These are phyloP conservation scores for Daedaleopsis sinensis DNA, from an alignment of 768 basidiomycete genomes.

Conservation along the genomic window DNA sequence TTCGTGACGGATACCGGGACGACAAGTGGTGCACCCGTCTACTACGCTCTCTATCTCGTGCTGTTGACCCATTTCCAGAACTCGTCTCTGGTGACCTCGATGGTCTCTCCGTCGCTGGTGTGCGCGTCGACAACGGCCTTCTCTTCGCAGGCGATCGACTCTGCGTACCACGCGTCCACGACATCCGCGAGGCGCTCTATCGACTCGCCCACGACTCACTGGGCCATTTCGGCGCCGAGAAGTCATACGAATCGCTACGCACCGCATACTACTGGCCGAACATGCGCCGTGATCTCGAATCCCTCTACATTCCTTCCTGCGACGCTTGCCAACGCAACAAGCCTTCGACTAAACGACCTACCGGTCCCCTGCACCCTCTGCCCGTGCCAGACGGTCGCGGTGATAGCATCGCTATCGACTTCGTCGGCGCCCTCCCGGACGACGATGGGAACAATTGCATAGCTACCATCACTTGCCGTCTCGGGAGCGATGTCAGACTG, in stretches of 20 bases:
- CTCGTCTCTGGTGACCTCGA: too few relatives aligned
- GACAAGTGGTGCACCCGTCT: too few relatives aligned
- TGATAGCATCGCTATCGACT: conserved; percentile 32
- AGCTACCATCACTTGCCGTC: conserved; percentile 28
- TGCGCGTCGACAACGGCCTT: conserved; percentile 13
- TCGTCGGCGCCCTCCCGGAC: conserved; percentile 34
- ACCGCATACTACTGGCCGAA: conserved; percentile 26
- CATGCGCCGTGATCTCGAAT: conserved; percentile 36
- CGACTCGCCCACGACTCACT: not conserved
- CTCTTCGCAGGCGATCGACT: conserved; percentile 24
- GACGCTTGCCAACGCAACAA: not conserved
- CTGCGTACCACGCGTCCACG: conserved; percentile 20
- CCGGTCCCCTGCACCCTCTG: conserved; percentile 30
- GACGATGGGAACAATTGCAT: conserved; percentile 30
- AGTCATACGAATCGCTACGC: conserved; percentile 22
- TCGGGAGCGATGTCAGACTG: conserved; percentile 17
- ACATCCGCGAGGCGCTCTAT: conserved; percentile 20
- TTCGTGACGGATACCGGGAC: too few relatives aligned
- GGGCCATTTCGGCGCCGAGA: conserved; percentile 27
- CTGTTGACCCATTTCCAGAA: too few relatives aligned
- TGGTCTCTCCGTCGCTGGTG: not conserved
- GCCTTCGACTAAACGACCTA: conserved; percentile 1
- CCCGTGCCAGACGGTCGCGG: conserved; percentile 24
- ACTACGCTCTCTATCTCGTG: too few relatives aligned
- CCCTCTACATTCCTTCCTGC: conserved; percentile 32